Evolutionary conservation across 2,329 filamentous ascomycete genomes (phyloP).

Genomic region (Aspergillus ruber): DNA sequence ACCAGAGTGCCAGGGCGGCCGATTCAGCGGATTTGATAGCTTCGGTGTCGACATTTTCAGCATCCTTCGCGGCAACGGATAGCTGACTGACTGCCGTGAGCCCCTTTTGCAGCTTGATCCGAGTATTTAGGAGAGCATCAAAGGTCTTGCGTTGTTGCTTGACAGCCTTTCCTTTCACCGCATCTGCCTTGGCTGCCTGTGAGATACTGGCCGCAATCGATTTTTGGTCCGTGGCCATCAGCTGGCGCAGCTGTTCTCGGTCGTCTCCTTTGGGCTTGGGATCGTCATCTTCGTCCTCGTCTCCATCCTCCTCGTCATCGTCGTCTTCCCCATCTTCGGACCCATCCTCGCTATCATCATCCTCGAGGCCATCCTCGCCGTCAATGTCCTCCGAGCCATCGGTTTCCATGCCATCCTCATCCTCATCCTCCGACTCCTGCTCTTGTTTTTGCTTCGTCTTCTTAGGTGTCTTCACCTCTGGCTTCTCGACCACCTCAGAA

Average conservation of each 20-base stretch:
- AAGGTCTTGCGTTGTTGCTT: constrained; percentile 80
- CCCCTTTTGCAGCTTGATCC: constrained; percentile 90
- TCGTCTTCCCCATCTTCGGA: constrained; percentile 17
- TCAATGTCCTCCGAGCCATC: constrained; percentile 19
- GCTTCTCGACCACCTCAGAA: neutral
- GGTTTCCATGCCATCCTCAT: constrained; percentile 19
- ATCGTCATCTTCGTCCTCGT: constrained; percentile 26
- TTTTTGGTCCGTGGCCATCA: constrained; percentile 64
- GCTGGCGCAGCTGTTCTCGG: constrained; percentile 57
- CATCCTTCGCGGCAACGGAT: constrained; percentile 37
- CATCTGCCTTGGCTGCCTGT: constrained; percentile 66
- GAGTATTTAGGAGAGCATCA: constrained; percentile 78
- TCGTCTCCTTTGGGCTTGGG: constrained; percentile 29
- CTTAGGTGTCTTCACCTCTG: constrained; percentile 6
- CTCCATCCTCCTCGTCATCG: constrained; percentile 19
- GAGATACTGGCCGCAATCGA: constrained; percentile 58
- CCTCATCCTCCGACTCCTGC: constrained; percentile 13
- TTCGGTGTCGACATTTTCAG: constrained; percentile 27
- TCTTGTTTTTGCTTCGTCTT: constrained; percentile 16
- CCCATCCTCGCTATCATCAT: constrained; percentile 17
- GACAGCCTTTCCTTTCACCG: constrained; percentile 78
- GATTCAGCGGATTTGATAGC: constrained; percentile 73
- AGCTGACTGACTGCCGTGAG: constrained; percentile 76
- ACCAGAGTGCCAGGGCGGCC: constrained; percentile 79
- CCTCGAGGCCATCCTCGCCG: constrained; percentile 19